Evolutionary conservation across 2,329 filamentous ascomycete genomes (phyloP), one percentile per base, ranked within the genome.

Genomic region (Phymatotrichopsis omnivora): DNA sequence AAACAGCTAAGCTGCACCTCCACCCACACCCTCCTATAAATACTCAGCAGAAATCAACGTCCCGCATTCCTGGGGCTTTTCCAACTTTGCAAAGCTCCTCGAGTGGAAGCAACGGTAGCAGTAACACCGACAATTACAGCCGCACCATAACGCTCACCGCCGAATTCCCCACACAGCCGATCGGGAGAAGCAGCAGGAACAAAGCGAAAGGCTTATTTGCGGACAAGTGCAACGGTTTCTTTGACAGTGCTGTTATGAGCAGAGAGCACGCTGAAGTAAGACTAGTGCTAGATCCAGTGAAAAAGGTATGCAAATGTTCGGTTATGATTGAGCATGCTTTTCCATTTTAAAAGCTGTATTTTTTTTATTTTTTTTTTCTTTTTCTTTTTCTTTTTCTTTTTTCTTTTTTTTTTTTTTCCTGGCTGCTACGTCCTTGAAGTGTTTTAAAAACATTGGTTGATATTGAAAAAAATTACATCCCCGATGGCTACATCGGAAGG

Each of bases 201-300:
- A 58, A 62, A 42, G 47, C 45, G 24, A 65, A 57, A 57, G 65
- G 46, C 60, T 64, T 54, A 16, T 53, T 38, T 54, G 60, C 67
- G 55, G 59, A 63, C 49, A 28, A 56, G 4, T 62, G 72, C 54
- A 85, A 85, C 61, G 75, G 69, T 12, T 83, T 70, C 69, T 80
- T 84, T 47, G 74, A 83, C 53, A 80, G 75, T 45, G 75, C 80
- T 0, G 80, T 85, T 27, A 80, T 85, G 68, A 84, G 80, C 19
- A 70, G 81, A 33, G 61, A 74, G 8, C 81, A 85, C 62, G 82
- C 80, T 12, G 63, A 72, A 41, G 54, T 68, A 28, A 60, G 57
- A 2, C 54, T 56, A 46, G 47, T 49, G 31, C 25, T 52, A 28
- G 49, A 50, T 23, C 49, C 52, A 17, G 29, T 43, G 28, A 30